These are phyloP conservation scores for Mortierella sp. DNA, from an alignment of 371 early-diverging fungal genomes.

Conservation along the genomic window DNA sequence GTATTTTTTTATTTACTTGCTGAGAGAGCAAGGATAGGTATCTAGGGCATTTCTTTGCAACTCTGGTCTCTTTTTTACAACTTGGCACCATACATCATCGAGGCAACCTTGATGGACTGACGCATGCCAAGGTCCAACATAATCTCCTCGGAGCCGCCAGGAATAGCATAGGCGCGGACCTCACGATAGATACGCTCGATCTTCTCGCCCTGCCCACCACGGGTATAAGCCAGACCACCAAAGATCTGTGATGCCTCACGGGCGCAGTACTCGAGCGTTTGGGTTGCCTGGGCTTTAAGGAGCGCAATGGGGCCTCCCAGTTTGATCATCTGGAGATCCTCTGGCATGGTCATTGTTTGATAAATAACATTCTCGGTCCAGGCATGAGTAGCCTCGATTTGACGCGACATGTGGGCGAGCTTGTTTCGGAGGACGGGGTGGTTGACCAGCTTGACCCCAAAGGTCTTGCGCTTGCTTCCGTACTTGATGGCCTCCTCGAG, in stretches of 20 bases:
- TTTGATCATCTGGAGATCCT: slow-evolving; percentile 75
- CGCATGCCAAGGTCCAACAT: slow-evolving; percentile 85
- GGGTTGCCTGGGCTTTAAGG: slow-evolving; percentile 89
- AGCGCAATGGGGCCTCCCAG: slow-evolving; percentile 92
- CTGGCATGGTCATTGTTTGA: slow-evolving; percentile 77
- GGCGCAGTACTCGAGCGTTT: slow-evolving; percentile 89
- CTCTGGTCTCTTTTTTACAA: slow-evolving; percentile 7
- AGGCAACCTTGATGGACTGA: slow-evolving; percentile 75
- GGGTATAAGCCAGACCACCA: slow-evolving; percentile 89
- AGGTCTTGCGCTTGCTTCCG: slow-evolving; percentile 89
- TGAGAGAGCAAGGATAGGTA: neutral
- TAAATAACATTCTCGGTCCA: slow-evolving; percentile 85
- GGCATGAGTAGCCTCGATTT: slow-evolving; percentile 89
- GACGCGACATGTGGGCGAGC: slow-evolving; percentile 83
- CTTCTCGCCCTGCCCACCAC: slow-evolving; percentile 88
- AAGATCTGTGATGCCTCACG: slow-evolving; percentile 94
- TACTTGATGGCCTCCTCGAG: slow-evolving; percentile 90
- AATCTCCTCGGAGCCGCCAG: slow-evolving; percentile 93
- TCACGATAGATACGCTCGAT: slow-evolving; percentile 91
- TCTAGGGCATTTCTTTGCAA: neutral
- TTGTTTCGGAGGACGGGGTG: slow-evolving; percentile 82
- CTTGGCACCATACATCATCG: slow-evolving; percentile 51
- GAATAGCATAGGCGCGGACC: slow-evolving; percentile 90
- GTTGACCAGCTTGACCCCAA: slow-evolving; percentile 83
- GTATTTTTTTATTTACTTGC: neutral